Evolutionary conservation across 1,284 basidiomycete species (phyloP).

Genomic region (Neonothopanus nambi): DNA sequence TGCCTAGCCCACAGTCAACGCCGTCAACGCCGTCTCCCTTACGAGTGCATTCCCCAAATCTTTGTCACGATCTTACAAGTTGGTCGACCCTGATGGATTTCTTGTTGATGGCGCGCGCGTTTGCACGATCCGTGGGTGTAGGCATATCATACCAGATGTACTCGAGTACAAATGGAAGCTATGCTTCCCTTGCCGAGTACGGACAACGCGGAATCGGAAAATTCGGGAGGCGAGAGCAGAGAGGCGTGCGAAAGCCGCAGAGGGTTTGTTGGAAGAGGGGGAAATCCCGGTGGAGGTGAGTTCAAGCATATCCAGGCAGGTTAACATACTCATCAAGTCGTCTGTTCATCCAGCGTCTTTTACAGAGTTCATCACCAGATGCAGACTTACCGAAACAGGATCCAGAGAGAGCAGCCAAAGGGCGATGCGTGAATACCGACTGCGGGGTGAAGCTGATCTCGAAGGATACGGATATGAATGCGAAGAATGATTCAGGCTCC

Average conservation of each 20-base stretch:
- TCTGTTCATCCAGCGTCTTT: neutral
- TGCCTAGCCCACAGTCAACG: neutral
- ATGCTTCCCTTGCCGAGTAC: constrained; percentile 35
- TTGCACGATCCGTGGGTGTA: constrained; percentile 35
- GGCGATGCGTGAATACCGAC: constrained; percentile 10
- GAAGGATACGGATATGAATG: too few species aligned
- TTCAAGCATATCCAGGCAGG: neutral
- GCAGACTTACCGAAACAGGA: neutral
- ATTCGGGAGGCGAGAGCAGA: constrained; percentile 16
- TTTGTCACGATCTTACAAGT: neutral
- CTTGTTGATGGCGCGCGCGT: constrained; percentile 29
- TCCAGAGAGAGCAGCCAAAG: neutral
- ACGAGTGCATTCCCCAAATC: neutral
- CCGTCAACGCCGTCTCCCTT: neutral
- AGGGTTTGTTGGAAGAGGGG: neutral
- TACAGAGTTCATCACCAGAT: neutral
- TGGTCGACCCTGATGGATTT: constrained; percentile 12
- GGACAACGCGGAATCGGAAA: constrained; percentile 14
- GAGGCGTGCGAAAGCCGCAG: neutral
- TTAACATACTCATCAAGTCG: neutral
- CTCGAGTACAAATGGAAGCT: constrained; percentile 35
- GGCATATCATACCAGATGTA: constrained; percentile 34
- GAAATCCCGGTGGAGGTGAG: neutral
- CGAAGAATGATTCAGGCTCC: too few species aligned
- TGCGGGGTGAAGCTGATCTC: constrained; percentile 9